These are phyloP conservation scores for Sinapis alba DNA, from an alignment of 441 rosid genomes.

Conservation along the genomic window DNA sequence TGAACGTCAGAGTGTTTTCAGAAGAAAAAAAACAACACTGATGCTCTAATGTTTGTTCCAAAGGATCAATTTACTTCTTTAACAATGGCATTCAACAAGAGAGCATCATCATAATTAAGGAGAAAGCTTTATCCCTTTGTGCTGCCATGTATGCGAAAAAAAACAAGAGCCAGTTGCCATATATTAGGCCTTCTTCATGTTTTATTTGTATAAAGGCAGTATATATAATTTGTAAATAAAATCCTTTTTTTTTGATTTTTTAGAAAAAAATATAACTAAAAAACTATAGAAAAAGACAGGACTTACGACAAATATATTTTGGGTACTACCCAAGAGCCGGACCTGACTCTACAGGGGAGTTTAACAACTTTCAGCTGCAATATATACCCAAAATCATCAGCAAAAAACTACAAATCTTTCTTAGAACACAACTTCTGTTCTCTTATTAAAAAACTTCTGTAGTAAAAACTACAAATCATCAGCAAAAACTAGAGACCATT, in stretches of 20 bases:
- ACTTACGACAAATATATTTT: no score
- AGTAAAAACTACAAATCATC: background rate
- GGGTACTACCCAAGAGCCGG: background rate
- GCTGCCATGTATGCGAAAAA: background rate
- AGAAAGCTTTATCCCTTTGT: background rate
- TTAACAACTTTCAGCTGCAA: background rate
- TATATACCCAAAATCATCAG: background rate
- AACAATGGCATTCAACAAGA: background rate
- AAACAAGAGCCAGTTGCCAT: background rate
- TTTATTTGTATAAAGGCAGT: no score
- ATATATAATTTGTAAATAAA: no score
- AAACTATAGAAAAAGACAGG: no score
- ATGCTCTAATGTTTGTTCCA: background rate
- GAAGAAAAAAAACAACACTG: background rate
- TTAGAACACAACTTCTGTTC: background rate
- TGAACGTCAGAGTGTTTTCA: background rate
- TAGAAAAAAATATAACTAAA: no score
- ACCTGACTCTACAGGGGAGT: background rate
- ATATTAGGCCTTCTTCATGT: no score
- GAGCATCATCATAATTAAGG: background rate
- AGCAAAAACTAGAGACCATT: background rate
- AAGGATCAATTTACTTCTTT: background rate
- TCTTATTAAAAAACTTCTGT: no score
- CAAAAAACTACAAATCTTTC: background rate
- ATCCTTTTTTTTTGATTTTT: no score